Evolutionary conservation across 148 eudicot genomes (phyloP).

Genomic region (Silene latifolia): DNA sequence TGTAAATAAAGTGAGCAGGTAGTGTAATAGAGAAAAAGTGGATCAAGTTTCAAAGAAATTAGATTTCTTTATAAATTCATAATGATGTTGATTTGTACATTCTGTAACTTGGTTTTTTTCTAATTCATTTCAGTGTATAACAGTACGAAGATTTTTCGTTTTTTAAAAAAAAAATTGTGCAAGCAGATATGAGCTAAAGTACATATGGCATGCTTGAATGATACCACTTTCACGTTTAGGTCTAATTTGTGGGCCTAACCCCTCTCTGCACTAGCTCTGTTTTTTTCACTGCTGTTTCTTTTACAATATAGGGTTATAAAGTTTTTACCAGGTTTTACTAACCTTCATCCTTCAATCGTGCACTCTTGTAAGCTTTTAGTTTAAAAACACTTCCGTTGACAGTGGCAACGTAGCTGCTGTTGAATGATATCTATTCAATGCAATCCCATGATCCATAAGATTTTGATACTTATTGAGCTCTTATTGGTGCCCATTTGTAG

Average conservation of each 20-base stretch:
- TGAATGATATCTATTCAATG: neutral
- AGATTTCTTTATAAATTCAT: neutral
- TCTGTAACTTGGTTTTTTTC: neutral
- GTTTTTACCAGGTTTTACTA: neutral
- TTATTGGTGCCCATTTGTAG: conserved; percentile 28
- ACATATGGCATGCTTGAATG: too few relatives aligned
- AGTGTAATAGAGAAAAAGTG: neutral
- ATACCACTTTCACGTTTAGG: too few relatives aligned
- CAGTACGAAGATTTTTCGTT: neutral
- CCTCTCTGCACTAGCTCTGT: too few relatives aligned
- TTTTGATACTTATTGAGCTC: neutral
- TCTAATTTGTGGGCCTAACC: too few relatives aligned
- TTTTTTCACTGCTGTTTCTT: too few relatives aligned
- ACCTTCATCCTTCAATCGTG: neutral
- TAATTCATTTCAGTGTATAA: neutral
- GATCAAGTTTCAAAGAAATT: neutral
- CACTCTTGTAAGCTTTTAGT: too few relatives aligned
- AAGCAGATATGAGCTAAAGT: too few relatives aligned
- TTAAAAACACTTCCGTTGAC: neutral
- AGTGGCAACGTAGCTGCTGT: neutral
- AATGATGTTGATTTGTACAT: neutral
- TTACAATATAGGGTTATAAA: too few relatives aligned
- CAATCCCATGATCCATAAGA: neutral
- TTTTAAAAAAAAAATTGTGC: too few relatives aligned
- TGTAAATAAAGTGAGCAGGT: neutral